These are phyloP conservation scores for Neurospora sp. DNA, from an alignment of 495 filamentous ascomycete species.

Conservation along the genomic window DNA sequence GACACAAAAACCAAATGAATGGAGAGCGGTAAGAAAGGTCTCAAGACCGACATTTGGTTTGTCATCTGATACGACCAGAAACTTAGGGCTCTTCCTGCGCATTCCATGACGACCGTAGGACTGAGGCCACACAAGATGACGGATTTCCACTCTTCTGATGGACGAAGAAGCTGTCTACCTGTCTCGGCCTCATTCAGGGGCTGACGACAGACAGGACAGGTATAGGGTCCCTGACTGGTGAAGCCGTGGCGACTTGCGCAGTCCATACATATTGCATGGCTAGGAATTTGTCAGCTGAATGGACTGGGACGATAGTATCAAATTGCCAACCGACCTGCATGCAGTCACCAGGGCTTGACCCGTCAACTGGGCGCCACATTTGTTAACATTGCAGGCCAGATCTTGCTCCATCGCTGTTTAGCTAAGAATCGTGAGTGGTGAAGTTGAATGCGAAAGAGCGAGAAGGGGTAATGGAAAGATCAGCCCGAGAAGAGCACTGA, in stretches of 20 bases:
- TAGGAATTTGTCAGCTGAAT: slow-evolving; percentile 21
- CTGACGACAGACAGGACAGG: slow-evolving; percentile 77
- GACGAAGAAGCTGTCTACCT: slow-evolving; percentile 58
- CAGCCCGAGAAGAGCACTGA: neutral
- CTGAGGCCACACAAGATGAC: slow-evolving; percentile 78
- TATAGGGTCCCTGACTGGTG: slow-evolving; percentile 42
- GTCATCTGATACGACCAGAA: slow-evolving; percentile 92
- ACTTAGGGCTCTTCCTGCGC: slow-evolving; percentile 67
- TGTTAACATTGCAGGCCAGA: slow-evolving; percentile 73
- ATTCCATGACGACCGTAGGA: slow-evolving; percentile 83
- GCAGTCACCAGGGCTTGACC: slow-evolving; percentile 82
- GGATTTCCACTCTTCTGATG: slow-evolving; percentile 89
- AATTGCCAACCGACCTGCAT: slow-evolving; percentile 53
- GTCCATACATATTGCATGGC: slow-evolving; percentile 76
- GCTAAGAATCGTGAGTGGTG: neutral
- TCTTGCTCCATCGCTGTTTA: slow-evolving; percentile 52
- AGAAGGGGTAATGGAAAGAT: neutral
- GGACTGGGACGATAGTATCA: neutral
- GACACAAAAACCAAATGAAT: neutral
- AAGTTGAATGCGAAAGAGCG: neutral
- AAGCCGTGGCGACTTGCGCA: slow-evolving; percentile 66
- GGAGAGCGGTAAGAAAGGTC: neutral
- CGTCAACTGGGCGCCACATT: slow-evolving; percentile 62
- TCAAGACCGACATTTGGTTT: slow-evolving; percentile 65
- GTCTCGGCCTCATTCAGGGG: slow-evolving; percentile 62